These are phyloP conservation scores for Rauvolfia tetraphylla DNA, from an alignment of 257 asterid species.

Conservation along the genomic window DNA sequence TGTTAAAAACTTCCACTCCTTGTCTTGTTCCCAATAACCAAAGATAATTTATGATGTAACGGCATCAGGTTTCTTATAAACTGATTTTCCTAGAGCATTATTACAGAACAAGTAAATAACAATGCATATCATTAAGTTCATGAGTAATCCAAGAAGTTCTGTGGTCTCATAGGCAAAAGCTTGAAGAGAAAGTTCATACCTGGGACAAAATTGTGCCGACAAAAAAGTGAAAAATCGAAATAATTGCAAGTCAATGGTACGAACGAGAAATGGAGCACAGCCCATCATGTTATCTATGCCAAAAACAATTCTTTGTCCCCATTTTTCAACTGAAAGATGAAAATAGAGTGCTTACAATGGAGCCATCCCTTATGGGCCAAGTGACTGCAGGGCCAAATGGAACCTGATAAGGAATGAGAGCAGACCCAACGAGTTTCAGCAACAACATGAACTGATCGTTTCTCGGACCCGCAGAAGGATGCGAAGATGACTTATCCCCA, in stretches of 20 bases:
- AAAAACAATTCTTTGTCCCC: not conserved
- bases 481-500: constrained; percentile 30
- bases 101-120: not conserved
- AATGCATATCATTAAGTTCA: not conserved
- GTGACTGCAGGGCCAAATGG: constrained; percentile 51
- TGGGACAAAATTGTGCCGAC: not conserved
- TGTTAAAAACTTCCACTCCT: not conserved
- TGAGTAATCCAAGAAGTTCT: not conserved
- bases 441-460: constrained; percentile 68
- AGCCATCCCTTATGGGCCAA: constrained; percentile 53
- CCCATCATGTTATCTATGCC: not conserved
- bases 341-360: constrained; percentile 46
- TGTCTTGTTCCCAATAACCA: not conserved
- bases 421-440: constrained; percentile 75
- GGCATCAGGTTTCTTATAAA: not conserved
- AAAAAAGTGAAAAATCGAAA: not conserved
- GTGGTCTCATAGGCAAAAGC: not conserved
- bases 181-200: not conserved
- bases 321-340: not conserved
- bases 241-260: not conserved
- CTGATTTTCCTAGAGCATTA: not conserved
- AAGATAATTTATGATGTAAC: not conserved
- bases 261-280: not conserved
- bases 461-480: constrained; percentile 20
- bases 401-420: constrained; percentile 70